These are phyloP conservation scores for Daedaleopsis nitida DNA, from an alignment of 768 basidiomycete species.

Conservation along the genomic window DNA sequence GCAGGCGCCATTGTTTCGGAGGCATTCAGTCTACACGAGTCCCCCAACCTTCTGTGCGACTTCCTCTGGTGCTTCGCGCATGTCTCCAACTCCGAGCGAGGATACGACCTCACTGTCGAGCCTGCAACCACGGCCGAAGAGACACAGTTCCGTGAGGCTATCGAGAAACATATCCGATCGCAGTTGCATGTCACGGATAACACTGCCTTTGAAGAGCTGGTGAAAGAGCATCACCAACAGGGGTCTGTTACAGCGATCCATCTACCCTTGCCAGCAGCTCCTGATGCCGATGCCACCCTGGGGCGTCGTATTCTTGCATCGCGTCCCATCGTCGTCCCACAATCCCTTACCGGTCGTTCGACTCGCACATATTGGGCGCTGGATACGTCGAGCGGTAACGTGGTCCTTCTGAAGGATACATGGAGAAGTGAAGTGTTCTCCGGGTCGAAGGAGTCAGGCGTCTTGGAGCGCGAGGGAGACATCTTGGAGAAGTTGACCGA, in stretches of 20 bases:
- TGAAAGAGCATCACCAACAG: background rate
- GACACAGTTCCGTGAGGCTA: background rate
- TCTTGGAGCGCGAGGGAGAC: slow-evolving; percentile 3
- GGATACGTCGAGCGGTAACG: background rate
- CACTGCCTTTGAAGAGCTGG: background rate
- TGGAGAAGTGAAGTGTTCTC: slow-evolving; percentile 1
- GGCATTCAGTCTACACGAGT: slow-evolving; percentile 27
- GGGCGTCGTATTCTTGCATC: slow-evolving; percentile 3
- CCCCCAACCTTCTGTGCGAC: slow-evolving; percentile 25
- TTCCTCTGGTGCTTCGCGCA: slow-evolving; percentile 35
- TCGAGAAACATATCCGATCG: background rate
- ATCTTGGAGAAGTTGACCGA: background rate
- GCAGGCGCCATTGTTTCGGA: slow-evolving; percentile 34
- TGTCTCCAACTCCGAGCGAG: slow-evolving; percentile 21
- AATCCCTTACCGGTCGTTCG: background rate
- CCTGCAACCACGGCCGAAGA: background rate
- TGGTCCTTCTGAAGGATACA: slow-evolving; percentile 15
- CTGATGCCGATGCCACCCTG: background rate
- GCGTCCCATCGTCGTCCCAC: background rate
- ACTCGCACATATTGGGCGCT: slow-evolving; percentile 17
- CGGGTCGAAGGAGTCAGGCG: background rate
- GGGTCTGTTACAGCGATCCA: background rate
- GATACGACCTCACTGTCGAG: slow-evolving; percentile 25
- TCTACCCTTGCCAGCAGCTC: background rate
- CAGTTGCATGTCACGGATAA: background rate